A percentile compares a stretch with the other conserved stretches of the same genome.
Evolutionary conservation across 2,329 filamentous ascomycete species (phyloP).

Genomic region (Aspergillus pseudotamarii): DNA sequence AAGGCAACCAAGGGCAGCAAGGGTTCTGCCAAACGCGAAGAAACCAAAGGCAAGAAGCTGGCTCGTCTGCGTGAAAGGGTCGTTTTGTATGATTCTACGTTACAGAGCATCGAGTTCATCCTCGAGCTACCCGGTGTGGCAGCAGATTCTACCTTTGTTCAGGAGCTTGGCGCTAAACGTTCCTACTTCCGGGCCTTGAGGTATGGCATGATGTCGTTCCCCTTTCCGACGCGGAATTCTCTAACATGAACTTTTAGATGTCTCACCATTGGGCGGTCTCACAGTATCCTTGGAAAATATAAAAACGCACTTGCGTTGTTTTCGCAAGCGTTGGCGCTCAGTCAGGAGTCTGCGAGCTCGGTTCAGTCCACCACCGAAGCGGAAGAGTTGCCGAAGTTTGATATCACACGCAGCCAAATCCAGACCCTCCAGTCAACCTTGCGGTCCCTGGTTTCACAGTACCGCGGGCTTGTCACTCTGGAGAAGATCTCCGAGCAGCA

Average conservation of each 20-base stretch:
- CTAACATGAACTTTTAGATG: constrained; percentile 55
- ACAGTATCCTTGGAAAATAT: constrained; percentile 71
- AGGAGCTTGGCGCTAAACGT: constrained; percentile 75
- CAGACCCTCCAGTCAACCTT: constrained; percentile 65
- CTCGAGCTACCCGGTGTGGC: constrained; percentile 88
- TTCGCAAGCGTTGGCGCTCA: constrained; percentile 68
- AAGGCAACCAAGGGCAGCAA: constrained; percentile 58
- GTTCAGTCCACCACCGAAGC: constrained; percentile 47
- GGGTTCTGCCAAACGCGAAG: constrained; percentile 58
- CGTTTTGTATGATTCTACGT: constrained; percentile 85
- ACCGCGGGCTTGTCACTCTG: constrained; percentile 83
- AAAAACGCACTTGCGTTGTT: constrained; percentile 85
- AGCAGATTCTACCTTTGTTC: constrained; percentile 74
- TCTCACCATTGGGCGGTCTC: constrained; percentile 81
- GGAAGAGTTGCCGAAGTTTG: constrained; percentile 65
- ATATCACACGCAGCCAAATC: constrained; percentile 63
- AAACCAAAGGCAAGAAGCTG: constrained; percentile 74
- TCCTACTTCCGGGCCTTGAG: constrained; percentile 88
- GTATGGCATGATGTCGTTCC: constrained; percentile 50
- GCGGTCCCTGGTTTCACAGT: constrained; percentile 72
- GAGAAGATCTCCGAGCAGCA: constrained; percentile 61
- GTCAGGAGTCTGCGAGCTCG: constrained; percentile 54
- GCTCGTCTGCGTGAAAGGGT: constrained; percentile 81
- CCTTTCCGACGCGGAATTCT: neutral
- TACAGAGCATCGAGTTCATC: constrained; percentile 88